Evolutionary conservation across 176 grass and related monocot genomes (phyloP).

Genomic region (Oryza meridionalis): DNA sequence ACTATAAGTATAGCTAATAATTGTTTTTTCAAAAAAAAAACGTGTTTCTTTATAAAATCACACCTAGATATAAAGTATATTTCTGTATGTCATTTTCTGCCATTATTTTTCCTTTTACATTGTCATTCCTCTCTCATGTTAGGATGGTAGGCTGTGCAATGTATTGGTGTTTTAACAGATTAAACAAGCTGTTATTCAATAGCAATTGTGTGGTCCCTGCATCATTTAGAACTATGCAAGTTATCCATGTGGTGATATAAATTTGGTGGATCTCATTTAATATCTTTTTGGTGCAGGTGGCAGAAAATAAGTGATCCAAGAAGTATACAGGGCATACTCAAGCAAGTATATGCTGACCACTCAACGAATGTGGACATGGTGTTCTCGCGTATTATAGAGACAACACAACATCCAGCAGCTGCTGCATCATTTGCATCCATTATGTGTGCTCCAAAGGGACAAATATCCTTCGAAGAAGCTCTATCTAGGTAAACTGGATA

Average conservation of each 20-base stretch:
- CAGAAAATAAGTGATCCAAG: constrained; percentile 88
- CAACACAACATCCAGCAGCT: constrained; percentile 88
- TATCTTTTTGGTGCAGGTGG: constrained; percentile 67
- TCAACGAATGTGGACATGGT: constrained; percentile 91
- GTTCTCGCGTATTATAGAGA: constrained; percentile 86
- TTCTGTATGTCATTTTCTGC: neutral
- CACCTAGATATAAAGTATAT: constrained; percentile 7
- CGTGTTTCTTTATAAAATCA: constrained; percentile 5
- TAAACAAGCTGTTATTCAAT: neutral
- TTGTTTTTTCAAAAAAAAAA: neutral
- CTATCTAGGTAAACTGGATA: constrained; percentile 51
- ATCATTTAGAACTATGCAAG: constrained; percentile 9
- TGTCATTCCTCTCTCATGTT: neutral
- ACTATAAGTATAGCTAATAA: neutral
- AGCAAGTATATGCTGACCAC: constrained; percentile 95
- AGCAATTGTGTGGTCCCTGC: neutral
- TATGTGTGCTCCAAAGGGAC: constrained; percentile 87
- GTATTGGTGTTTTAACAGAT: neutral
- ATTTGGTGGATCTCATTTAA: constrained; percentile 14
- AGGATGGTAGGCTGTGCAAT: neutral
- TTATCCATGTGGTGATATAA: constrained; percentile 13
- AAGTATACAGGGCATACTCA: constrained; percentile 81
- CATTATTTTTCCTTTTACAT: neutral
- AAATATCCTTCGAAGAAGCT: constrained; percentile 83
- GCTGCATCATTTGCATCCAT: constrained; percentile 96